Evolutionary conservation across 1,284 basidiomycete genomes (phyloP), one percentile per base, ranked within the genome.

Genomic region (Caloboletus firmus): DNA sequence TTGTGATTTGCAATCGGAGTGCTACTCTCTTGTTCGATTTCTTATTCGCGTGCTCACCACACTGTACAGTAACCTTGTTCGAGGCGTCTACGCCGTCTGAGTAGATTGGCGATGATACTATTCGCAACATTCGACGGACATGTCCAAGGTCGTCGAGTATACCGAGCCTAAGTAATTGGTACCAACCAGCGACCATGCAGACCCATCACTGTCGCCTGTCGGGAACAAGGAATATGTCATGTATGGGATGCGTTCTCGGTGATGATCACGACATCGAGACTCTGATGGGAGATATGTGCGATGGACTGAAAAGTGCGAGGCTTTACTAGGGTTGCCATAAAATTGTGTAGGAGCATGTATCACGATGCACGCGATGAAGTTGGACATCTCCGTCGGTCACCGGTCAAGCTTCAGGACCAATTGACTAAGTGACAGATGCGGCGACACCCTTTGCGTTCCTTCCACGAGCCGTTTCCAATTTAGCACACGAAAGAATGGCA

Each of bases 401-500:
- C n/a, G n/a, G n/a, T n/a, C n/a, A n/a, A n/a, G n/a, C n/a, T 24
- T 24, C n/a, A n/a, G 4, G 12, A 28, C 26, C 13, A 37, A 15
- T 31, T 13, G 20, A 39, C 39, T 20, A 17, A 62, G n/a, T n/a
- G n/a, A n/a, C n/a, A n/a, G n/a, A n/a, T n/a, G n/a, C 68, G 63
- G 17, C 59, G 20, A n/a, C 54, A 8, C 44, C 72, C 18, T 68
- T 76, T 49, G 56, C 70, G 17, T 75, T 76, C 44, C 42, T 76
- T 51, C 74, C 75, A 28, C 69, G 75, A 37, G 62, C 67, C 43
- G 50, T 73, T 48, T 63, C 63, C 41, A 65, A 63, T n/a, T n/a
- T n/a, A n/a, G 57, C 42, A 55, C 31, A 49, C 62, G 34, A 67
- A 64, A 51, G 49, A 61, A 52, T 68, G 63, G 52, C 46, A 51